These are phyloP conservation scores for Mentha longifolia DNA, from an alignment of 257 asterid genomes.

Conservation along the genomic window DNA sequence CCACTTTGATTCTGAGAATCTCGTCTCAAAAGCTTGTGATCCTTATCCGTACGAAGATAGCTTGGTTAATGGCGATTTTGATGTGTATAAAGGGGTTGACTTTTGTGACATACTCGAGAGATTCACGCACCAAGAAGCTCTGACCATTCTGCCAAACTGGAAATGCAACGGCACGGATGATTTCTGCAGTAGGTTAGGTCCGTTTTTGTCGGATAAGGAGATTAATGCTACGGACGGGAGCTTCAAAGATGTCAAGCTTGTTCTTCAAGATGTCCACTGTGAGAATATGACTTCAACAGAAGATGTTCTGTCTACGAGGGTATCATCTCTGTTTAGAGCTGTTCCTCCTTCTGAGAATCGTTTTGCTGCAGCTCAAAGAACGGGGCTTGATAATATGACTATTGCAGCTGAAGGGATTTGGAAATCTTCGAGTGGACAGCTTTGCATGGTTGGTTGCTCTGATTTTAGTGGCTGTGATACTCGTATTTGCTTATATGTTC, in stretches of 20 bases:
- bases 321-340: conserved; percentile 71
- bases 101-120: conserved; percentile 70
- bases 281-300: conserved; percentile 45
- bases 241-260: conserved; percentile 71
- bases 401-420: conserved; percentile 87
- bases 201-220: conserved; percentile 61
- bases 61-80: conserved; percentile 45
- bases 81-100: conserved; percentile 69
- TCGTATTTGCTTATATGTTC: conserved; percentile 69
- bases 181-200: conserved; percentile 80
- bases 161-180: conserved; percentile 72
- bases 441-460: conserved; percentile 84
- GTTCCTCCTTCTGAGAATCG: conserved; percentile 74
- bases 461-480: conserved; percentile 51
- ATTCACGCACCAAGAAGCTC: conserved; percentile 63
- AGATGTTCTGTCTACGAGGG: conserved; percentile 43
- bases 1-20: conserved; percentile 51
- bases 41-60: conserved; percentile 66
- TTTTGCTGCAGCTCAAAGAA: conserved; percentile 67
- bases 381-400: conserved; percentile 74
- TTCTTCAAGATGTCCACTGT: conserved; percentile 74
- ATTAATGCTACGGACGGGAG: conserved; percentile 68
- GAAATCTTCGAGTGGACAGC: conserved; percentile 84
- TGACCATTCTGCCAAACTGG: conserved; percentile 72
- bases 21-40: conserved; percentile 75